Conservation (phyloP, 2,329 filamentous ascomycete species). For the Fusarium heterosporum region DNA sequence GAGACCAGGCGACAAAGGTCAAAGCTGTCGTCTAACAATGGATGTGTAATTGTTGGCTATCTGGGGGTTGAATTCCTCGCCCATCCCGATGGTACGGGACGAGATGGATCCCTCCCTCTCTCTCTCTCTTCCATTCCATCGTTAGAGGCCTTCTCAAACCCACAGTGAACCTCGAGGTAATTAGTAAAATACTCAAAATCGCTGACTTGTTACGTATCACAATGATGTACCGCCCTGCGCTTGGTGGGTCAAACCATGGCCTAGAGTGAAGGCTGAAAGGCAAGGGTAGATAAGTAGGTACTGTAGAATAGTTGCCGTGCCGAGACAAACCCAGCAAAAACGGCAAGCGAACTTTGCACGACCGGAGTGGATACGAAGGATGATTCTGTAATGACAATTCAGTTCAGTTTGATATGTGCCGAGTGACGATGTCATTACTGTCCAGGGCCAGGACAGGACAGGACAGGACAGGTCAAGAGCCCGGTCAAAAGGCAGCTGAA, state of each 20-base stretch:
- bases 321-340: slow-evolving; percentile 26
- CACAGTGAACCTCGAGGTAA: slow-evolving; percentile 36
- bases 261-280: no score
- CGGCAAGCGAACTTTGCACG: slow-evolving; percentile 20
- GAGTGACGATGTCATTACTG: slow-evolving; percentile 7
- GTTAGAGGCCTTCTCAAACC: slow-evolving; percentile 18
- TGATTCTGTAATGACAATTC: slow-evolving; percentile 11
- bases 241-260: slow-evolving; percentile 3
- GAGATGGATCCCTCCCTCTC: slow-evolving; percentile 42
- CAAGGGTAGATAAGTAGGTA: not conserved
- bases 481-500: slow-evolving; percentile 3
- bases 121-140: slow-evolving; percentile 5
- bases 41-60: no score
- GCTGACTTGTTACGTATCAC: slow-evolving; percentile 18
- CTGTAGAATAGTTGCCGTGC: slow-evolving; percentile 13
- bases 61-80: slow-evolving; percentile 31
- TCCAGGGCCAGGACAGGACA: not conserved
- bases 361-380: slow-evolving; percentile 16
- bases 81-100: slow-evolving; percentile 46
- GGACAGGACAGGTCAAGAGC: no score
- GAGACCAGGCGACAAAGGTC: slow-evolving; percentile 44
- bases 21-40: slow-evolving; percentile 27
- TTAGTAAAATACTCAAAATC: slow-evolving; percentile 28
- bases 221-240: slow-evolving; percentile 1
- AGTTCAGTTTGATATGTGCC: slow-evolving; percentile 2